These are phyloP conservation scores for Pichia cactophila DNA, from an alignment of 1,139 yeast genomes.

Conservation along the genomic window DNA sequence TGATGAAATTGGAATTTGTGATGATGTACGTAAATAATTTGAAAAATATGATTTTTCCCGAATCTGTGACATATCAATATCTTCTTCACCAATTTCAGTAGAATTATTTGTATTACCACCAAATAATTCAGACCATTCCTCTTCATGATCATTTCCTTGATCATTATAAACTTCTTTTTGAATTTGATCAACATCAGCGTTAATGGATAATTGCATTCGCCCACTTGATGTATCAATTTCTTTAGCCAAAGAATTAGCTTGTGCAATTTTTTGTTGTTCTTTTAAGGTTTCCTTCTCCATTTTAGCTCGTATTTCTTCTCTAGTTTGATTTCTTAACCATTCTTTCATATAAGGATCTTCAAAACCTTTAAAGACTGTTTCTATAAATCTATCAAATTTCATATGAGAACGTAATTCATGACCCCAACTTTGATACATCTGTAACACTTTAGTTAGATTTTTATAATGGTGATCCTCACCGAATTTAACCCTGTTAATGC, in stretches of 20 bases:
- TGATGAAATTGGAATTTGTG: constrained; percentile 8
- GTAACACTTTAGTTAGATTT: constrained; percentile 24
- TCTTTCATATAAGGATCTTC: constrained; percentile 13
- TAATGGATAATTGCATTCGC: too few species aligned
- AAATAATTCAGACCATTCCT: constrained; percentile 14
- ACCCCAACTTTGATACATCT: constrained; percentile 28
- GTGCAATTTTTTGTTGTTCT: not conserved
- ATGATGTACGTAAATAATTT: constrained; percentile 12
- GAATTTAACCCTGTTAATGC: not conserved
- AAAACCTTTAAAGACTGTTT: constrained; percentile 19
- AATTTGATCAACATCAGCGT: not conserved
- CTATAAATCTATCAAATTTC: constrained; percentile 24
- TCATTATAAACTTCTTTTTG: not conserved
- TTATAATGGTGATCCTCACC: constrained; percentile 23
- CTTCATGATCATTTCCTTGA: constrained; percentile 3
- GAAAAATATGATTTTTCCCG: constrained; percentile 11
- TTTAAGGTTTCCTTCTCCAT: constrained; percentile 3
- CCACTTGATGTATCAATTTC: not conserved
- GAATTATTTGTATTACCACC: constrained; percentile 6
- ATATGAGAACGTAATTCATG: constrained; percentile 27
- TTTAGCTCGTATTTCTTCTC: constrained; percentile 14
- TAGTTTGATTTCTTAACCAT: constrained; percentile 9
- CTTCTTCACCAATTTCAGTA: constrained; percentile 8
- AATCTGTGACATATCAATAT: constrained; percentile 14
- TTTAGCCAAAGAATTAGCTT: not conserved